These are phyloP conservation scores for Trichoderma atroviride DNA, from an alignment of 2,329 filamentous ascomycete species.

Conservation along the genomic window DNA sequence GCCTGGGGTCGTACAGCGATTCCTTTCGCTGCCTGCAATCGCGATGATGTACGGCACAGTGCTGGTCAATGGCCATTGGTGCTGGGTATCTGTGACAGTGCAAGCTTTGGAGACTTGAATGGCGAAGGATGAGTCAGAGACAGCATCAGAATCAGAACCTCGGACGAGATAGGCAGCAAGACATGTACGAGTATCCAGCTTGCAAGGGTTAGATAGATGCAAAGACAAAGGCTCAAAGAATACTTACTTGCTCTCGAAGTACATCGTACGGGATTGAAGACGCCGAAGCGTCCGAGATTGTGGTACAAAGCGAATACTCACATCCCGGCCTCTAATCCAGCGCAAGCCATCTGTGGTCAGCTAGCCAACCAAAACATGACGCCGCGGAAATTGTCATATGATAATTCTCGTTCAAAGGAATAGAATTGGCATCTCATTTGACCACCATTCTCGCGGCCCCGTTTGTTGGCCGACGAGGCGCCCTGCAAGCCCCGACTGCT, in stretches of 20 bases:
- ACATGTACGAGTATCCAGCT: neutral
- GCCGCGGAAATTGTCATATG: constrained; percentile 6
- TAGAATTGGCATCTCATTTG: constrained; percentile 2
- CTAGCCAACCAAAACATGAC: constrained; percentile 1
- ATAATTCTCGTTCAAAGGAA: neutral
- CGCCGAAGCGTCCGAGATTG: constrained; percentile 7
- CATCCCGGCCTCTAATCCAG: neutral
- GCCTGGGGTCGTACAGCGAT: neutral
- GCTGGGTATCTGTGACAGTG: neutral
- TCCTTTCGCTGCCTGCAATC: neutral
- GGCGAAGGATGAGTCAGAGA: constrained; percentile 1
- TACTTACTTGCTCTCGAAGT: neutral
- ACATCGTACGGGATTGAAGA: neutral
- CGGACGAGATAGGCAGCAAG: neutral
- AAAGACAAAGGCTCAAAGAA: neutral
- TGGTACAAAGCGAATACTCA: neutral
- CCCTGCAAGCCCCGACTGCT: neutral
- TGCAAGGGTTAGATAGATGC: neutral
- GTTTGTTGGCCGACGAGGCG: neutral
- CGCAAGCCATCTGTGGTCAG: neutral
- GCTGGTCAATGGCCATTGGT: neutral
- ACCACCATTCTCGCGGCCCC: neutral
- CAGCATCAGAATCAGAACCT: neutral
- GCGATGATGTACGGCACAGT: neutral
- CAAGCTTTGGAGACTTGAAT: neutral